phyloP scores from a whole-genome alignment of 257 asterid species.

The Orobanche coerulescens region DNA sequence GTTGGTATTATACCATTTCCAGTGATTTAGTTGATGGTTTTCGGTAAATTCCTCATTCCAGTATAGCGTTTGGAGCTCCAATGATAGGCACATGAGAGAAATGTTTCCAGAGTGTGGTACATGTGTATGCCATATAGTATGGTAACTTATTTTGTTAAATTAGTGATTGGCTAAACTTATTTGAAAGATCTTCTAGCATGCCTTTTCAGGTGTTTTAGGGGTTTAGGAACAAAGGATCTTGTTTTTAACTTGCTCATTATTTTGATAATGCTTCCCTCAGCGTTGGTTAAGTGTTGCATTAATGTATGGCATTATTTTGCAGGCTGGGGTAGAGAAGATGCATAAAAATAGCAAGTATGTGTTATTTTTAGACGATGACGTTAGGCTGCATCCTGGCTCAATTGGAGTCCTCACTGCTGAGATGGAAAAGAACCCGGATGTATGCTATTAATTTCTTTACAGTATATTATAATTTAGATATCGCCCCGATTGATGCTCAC shows the following conservation, averaged over 20 bases:
- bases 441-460: constrained; percentile 23
- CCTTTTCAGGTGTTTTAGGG: constrained; percentile 2
- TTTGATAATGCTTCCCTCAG: constrained; percentile 7
- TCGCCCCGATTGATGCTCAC: constrained; percentile 12
- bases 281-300: constrained; percentile 5
- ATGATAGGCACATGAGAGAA: constrained; percentile 9
- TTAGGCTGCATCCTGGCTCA: constrained; percentile 97
- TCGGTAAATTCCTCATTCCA: neutral
- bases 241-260: neutral
- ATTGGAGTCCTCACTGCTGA: constrained; percentile 92
- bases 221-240: neutral
- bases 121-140: constrained; percentile 4
- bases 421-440: constrained; percentile 94
- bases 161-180: neutral
- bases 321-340: constrained; percentile 95
- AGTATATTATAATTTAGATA: neutral
- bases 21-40: constrained; percentile 10
- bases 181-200: neutral
- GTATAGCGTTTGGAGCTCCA: neutral
- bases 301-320: constrained; percentile 22
- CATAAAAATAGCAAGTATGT: constrained; percentile 90
- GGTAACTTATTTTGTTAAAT: constrained; percentile 2
- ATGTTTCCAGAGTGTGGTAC: neutral
- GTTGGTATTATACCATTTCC: constrained; percentile 46
- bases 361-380: constrained; percentile 93